Evolutionary conservation across 2,329 filamentous ascomycete species (phyloP), one percentile per base, ranked within the genome.

Genomic region (Graphiopsis chlorocephala): DNA sequence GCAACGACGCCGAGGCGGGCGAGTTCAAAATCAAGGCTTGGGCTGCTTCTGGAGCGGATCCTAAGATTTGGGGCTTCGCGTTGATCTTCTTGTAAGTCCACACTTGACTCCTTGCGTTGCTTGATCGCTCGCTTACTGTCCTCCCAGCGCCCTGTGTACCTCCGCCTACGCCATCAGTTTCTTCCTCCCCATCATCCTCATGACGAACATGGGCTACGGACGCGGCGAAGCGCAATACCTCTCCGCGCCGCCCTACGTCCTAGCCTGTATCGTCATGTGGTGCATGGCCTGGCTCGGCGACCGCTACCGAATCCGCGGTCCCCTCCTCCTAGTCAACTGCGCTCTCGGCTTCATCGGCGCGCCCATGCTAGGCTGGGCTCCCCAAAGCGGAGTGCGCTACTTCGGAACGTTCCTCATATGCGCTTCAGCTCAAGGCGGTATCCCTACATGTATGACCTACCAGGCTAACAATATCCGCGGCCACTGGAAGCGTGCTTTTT

Each of bases 381-480:
- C 61, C 68, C 15, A 70, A 64, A 20, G 70, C 70, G 48, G 57
- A n/a, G 57, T 48, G 17, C 67, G 71, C 52, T 93, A 92, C 77
- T 87, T 91, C 67, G 90, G 90, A 62, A 84, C 92, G 64, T 93
- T 93, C 79, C 79, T 93, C 48, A 84, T 87, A 20, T 89, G 90
- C 0, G 89, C 90, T 0, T 91, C 90, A 7, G 87, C 88, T 68
- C 93, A 93, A 76, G 85, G 87, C 67, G 95, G 93, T 73, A 83
- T 93, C 12, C 91, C 92, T 0, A 83, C 86, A 0, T 81, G 85
- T 60, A 87, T 95, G 81, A 84, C 90, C 0, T 93, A 92, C 78
- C 91, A 93, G 79, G 90, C 90, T 38, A 95, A 93, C 78, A 95
- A 95, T 76, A 89, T 95, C 72, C 87, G 90, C 62, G 92, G 91